These are phyloP conservation scores for Solanum hybrid DNA, from an alignment of 305 asterid species.

Conservation along the genomic window DNA sequence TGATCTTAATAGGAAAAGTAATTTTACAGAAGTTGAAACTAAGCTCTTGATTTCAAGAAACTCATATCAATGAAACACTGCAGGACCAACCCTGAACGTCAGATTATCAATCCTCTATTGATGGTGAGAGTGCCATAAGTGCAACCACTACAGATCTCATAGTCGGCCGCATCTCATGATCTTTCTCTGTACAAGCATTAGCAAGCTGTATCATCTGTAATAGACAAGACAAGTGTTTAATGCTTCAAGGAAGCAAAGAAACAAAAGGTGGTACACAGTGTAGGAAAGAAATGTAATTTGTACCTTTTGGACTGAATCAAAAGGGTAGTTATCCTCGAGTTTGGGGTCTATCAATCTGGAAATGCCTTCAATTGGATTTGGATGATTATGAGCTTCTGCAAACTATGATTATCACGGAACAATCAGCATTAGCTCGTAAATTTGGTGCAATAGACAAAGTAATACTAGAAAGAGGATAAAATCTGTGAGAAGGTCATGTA, in stretches of 20 bases:
- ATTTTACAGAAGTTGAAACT: background rate
- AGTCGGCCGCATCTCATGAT: constrained; percentile 64
- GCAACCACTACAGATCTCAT: constrained; percentile 83
- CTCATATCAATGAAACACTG: background rate
- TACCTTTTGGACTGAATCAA: constrained; percentile 63
- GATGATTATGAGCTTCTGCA: constrained; percentile 53
- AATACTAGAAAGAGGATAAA: background rate
- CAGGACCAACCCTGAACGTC: background rate
- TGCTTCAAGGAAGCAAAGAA: background rate
- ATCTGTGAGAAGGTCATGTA: background rate
- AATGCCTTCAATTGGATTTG: constrained; percentile 43
- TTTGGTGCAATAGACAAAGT: background rate
- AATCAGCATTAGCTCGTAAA: background rate
- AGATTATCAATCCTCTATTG: constrained; percentile 47
- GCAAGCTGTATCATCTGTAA: constrained; percentile 68
- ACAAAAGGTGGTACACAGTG: background rate
- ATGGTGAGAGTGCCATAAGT: constrained; percentile 63
- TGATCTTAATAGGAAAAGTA: background rate
- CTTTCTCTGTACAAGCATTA: constrained; percentile 66
- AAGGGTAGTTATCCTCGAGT: constrained; percentile 55
- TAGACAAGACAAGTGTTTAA: background rate
- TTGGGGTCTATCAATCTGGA: constrained; percentile 54
- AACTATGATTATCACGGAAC: constrained; percentile 30
- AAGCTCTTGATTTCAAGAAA: background rate
- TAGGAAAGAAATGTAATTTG: background rate